Conservation (phyloP, 1,284 basidiomycete species). For the Leucoagaricus sp. region DNA sequence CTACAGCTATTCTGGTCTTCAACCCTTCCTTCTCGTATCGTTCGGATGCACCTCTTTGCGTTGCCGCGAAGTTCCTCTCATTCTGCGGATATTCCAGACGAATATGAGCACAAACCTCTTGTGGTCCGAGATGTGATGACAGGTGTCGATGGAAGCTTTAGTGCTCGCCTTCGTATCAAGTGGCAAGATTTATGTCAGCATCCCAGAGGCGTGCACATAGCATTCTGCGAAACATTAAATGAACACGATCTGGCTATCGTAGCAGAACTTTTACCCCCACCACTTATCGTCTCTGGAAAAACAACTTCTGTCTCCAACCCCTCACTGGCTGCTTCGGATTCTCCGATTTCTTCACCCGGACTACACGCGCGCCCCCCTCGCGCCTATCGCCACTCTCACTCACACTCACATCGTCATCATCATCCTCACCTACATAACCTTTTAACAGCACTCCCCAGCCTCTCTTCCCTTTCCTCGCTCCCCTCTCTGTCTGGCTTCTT, state of each 20-base stretch:
- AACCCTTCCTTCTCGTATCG: slow-evolving; percentile 56
- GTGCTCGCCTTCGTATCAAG: slow-evolving; percentile 56
- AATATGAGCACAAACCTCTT: slow-evolving; percentile 43
- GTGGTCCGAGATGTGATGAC: slow-evolving; percentile 54
- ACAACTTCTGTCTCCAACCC: slow-evolving; percentile 18
- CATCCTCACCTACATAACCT: slow-evolving; percentile 1
- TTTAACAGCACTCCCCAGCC: slow-evolving; percentile 14
- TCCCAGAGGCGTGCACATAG: slow-evolving; percentile 55
- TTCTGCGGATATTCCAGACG: slow-evolving; percentile 22
- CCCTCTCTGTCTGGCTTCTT: slow-evolving; percentile 28
- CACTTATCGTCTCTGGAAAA: slow-evolving; percentile 20
- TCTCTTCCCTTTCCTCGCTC: slow-evolving; percentile 15
- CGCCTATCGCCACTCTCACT: slow-evolving; percentile 4
- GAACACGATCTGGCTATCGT: slow-evolving; percentile 62
- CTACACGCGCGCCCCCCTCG: slow-evolving; percentile 10
- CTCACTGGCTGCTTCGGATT: slow-evolving; percentile 18
- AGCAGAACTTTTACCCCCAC: slow-evolving; percentile 52
- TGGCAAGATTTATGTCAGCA: slow-evolving; percentile 73
- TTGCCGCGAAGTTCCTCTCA: slow-evolving; percentile 29
- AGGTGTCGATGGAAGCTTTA: slow-evolving; percentile 70
- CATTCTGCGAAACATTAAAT: slow-evolving; percentile 49
- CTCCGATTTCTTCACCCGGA: slow-evolving; percentile 19
- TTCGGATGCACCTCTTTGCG: slow-evolving; percentile 59
- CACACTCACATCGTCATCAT: slow-evolving; percentile 17
- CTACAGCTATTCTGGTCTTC: slow-evolving; percentile 80